phyloP scores from a whole-genome alignment of 192 early-diverging fungal genomes.

The Chytriomyces hyalinus region DNA sequence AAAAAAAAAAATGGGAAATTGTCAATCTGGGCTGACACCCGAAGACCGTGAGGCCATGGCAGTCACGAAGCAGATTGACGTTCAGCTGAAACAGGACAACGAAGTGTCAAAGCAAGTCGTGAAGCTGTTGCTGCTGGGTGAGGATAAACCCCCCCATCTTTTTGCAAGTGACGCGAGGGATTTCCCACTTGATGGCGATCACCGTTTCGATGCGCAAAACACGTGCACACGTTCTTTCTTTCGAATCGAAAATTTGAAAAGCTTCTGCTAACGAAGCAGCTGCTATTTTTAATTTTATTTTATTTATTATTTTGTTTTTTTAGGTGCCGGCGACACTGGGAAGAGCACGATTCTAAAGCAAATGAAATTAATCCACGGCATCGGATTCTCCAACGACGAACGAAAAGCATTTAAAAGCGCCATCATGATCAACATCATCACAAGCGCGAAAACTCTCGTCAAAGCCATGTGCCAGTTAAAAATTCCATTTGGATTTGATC shows the following conservation, averaged over 20 bases:
- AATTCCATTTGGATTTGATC: slow-evolving; percentile 28
- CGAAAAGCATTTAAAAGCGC: slow-evolving; percentile 38
- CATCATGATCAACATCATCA: slow-evolving; percentile 45
- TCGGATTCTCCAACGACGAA: slow-evolving; percentile 42
- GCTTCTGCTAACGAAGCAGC: too few species aligned
- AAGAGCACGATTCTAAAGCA: slow-evolving; percentile 56
- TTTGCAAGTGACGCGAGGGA: too few species aligned
- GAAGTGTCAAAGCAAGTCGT: not conserved
- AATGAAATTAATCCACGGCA: slow-evolving; percentile 49
- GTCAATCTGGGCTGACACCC: not conserved
- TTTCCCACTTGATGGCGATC: too few species aligned
- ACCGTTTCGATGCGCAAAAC: too few species aligned
- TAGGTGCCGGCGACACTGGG: slow-evolving; percentile 51
- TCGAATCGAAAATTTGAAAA: too few species aligned
- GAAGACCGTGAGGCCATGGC: slow-evolving; percentile 4
- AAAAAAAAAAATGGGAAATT: slow-evolving; percentile 10
- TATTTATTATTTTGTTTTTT: not conserved
- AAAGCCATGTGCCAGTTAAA: slow-evolving; percentile 40
- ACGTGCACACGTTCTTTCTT: too few species aligned
- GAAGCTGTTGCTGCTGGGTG: slow-evolving; percentile 22
- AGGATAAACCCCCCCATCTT: not conserved
- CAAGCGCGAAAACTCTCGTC: slow-evolving; percentile 40
- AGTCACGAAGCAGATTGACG: slow-evolving; percentile 14
- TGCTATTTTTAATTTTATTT: not conserved
- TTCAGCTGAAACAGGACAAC: slow-evolving; percentile 4